Base-by-base conservation (phyloP, 1,284 basidiomycete species). In the Apiotrichum mycotoxinovorans region DNA sequence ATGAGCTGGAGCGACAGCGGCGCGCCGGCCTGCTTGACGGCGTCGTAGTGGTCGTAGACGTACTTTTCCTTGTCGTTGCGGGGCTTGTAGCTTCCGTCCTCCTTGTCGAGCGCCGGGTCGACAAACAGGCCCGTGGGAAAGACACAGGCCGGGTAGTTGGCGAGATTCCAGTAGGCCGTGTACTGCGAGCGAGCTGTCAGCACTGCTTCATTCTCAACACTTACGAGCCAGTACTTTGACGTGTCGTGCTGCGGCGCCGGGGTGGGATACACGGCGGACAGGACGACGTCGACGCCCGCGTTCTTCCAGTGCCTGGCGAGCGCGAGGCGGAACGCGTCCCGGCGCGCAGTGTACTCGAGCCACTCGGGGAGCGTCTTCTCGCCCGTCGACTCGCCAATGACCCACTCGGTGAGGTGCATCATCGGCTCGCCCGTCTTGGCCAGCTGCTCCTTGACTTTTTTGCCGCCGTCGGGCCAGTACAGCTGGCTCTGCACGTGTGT, bases 91-190 rank as follows among this genome's bases (percentile, higher is more conserved):
- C 10, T 9, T 20, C 22, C 25, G n/a, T 8, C 25, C 25, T 62
- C 59, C 14, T 48, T 55, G 46, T 67, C 76, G 61, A n/a, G n/a
- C n/a, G 79, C 79, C 15, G 66, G 63, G 59, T 87, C 85, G 22
- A 84, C 84, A 48, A 71, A 80, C 58, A 66, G 61, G 0, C 84
- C 82, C 1, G 85, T 85, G 0, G 89, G 89, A 60, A 91, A 81
- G 5, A 83, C 77, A 18, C 83, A 78, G 1, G 82, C 80, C 0
- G 87, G 80, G 64, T 85, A 88, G 68, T 90, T 87, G 27, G 88
- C 79, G 4, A 80, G 70, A 67, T 89, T 90, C 81, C 83, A 88
- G 43, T 84, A 62, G 66, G 79, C 79, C 0, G 87, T 88, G 65
- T 87, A 88, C 44, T 30, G 27, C 4, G 25, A n/a, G 10, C 17